Percentiles rank a stretch among this genome's conserved stretches.
Evolutionary conservation across 371 early-diverging fungal species (phyloP).

Genomic region (Mucor circinelloides): DNA sequence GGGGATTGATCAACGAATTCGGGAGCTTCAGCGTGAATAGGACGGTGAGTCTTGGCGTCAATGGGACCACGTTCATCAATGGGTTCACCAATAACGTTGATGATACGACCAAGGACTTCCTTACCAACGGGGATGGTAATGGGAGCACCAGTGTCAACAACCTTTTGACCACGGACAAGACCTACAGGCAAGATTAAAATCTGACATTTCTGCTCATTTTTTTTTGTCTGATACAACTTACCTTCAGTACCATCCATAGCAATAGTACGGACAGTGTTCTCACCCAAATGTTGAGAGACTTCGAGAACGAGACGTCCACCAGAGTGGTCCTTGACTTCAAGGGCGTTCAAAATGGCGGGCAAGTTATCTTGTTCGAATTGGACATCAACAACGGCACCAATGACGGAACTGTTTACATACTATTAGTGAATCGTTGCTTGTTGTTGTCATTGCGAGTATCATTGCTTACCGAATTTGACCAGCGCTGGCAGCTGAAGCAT

Average conservation of each 20-base stretch:
- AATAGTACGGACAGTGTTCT: slow-evolving; percentile 98
- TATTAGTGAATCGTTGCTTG: not conserved
- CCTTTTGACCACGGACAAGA: slow-evolving; percentile 96
- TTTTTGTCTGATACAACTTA: too few relatives aligned
- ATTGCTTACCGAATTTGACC: slow-evolving; percentile 51
- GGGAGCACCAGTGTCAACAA: slow-evolving; percentile 93
- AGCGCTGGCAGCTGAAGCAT: slow-evolving; percentile 39
- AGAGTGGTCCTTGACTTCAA: slow-evolving; percentile 86
- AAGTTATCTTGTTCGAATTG: slow-evolving; percentile 92
- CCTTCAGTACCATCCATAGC: slow-evolving; percentile 95
- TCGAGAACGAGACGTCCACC: slow-evolving; percentile 92
- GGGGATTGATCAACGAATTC: slow-evolving; percentile 97
- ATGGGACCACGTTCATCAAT: too few relatives aligned
- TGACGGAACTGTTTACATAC: slow-evolving; percentile 59
- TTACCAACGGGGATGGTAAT: slow-evolving; percentile 95
- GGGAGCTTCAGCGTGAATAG: slow-evolving; percentile 95
- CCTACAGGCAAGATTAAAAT: too few relatives aligned
- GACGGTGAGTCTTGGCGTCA: too few relatives aligned
- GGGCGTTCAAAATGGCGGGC: slow-evolving; percentile 96
- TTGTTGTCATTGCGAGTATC: not conserved
- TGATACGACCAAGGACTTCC: slow-evolving; percentile 95
- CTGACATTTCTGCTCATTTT: too few relatives aligned
- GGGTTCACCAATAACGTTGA: too few relatives aligned
- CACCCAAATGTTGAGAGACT: slow-evolving; percentile 97
- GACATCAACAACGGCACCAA: slow-evolving; percentile 98